These are phyloP conservation scores for Tilletia walkeri DNA, from an alignment of 1,284 basidiomycete species.

Conservation along the genomic window DNA sequence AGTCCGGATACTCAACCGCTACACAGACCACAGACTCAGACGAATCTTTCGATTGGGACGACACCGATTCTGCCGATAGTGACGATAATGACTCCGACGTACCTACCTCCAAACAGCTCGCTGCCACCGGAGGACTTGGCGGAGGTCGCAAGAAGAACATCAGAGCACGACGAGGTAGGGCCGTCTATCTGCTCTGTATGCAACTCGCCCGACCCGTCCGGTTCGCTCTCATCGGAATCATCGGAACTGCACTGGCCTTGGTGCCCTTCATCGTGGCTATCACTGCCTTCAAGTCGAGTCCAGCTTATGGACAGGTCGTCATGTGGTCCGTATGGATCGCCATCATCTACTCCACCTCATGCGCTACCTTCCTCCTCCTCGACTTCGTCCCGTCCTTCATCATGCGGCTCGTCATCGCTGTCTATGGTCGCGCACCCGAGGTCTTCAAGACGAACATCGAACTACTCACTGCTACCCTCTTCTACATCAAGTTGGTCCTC, in stretches of 20 bases:
- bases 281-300: constrained; percentile 25
- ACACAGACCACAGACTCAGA: constrained; percentile 33
- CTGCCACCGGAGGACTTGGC: constrained; percentile 5
- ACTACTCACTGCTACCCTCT: constrained; percentile 40
- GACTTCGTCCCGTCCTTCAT: constrained; percentile 40
- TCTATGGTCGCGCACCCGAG: constrained; percentile 47
- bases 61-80: constrained; percentile 33
- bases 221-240: constrained; percentile 37
- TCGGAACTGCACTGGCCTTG: constrained; percentile 44
- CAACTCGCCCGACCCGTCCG: constrained; percentile 48
- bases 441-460: constrained; percentile 44
- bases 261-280: constrained; percentile 51
- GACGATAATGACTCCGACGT: constrained; percentile 27
- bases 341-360: constrained; percentile 49
- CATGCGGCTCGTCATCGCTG: constrained; percentile 39
- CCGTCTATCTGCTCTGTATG: constrained; percentile 41
- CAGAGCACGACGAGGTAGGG: constrained; percentile 40
- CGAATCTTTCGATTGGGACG: constrained; percentile 53
- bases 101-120: constrained; percentile 15
- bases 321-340: constrained; percentile 52
- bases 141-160: constrained; percentile 28
- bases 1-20: constrained; percentile 14
- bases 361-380: constrained; percentile 47
- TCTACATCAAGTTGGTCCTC: constrained; percentile 49
- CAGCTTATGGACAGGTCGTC: constrained; percentile 36